A percentile compares a stretch with the other conserved stretches of the same genome.
Evolutionary conservation across 2,329 filamentous ascomycete species (phyloP).

Genomic region (Madurella mycetomatis): DNA sequence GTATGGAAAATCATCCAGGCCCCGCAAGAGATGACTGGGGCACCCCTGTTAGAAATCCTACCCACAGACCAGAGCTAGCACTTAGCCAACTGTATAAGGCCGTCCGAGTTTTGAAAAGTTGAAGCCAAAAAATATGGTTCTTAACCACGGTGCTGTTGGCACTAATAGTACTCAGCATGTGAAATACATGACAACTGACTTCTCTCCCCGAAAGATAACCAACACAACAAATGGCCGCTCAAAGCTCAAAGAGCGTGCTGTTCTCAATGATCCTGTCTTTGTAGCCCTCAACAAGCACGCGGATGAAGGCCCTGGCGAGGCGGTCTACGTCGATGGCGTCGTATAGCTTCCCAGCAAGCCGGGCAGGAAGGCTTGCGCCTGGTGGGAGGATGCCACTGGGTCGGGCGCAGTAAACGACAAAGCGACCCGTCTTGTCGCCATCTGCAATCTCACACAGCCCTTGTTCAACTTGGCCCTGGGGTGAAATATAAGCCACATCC

Average conservation of each 20-base stretch:
- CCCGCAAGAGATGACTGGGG: too few relatives aligned
- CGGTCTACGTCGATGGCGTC: slow-evolving; percentile 34
- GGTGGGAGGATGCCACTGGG: slow-evolving; percentile 32
- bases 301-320: slow-evolving; percentile 35
- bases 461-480: slow-evolving; percentile 36
- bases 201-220: too few relatives aligned
- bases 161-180: too few relatives aligned
- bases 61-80: too few relatives aligned
- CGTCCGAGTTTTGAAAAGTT: too few relatives aligned
- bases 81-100: too few relatives aligned
- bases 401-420: slow-evolving; percentile 36
- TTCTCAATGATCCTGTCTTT: slow-evolving; percentile 35
- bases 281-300: slow-evolving; percentile 35
- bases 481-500: background rate
- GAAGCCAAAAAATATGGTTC: too few relatives aligned
- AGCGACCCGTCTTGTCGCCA: slow-evolving; percentile 22
- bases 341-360: slow-evolving; percentile 28
- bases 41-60: too few relatives aligned
- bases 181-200: too few relatives aligned
- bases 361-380: slow-evolving; percentile 26
- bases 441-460: slow-evolving; percentile 37
- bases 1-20: too few relatives aligned
- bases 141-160: too few relatives aligned
- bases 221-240: background rate
- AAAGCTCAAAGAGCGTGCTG: slow-evolving; percentile 11